A percentile compares a stretch with the other conserved stretches of the same genome.
Conservation (phyloP, 2,329 filamentous ascomycete genomes). For the Calonectria crousiana region DNA sequence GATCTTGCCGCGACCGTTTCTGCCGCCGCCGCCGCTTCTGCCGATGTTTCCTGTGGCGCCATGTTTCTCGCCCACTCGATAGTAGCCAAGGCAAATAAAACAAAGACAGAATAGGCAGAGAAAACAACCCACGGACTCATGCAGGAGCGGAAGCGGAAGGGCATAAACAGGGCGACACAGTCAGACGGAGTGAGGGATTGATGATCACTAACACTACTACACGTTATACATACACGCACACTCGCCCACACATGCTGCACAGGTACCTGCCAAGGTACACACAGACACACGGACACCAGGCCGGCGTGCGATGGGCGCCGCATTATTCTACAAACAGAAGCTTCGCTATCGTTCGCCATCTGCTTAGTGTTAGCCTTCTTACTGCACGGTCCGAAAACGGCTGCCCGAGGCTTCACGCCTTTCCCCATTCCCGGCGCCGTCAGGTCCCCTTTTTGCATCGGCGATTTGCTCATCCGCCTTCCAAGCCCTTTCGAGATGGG, state of each 20-base stretch:
- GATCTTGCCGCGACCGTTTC: constrained; percentile 18
- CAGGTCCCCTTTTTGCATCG: constrained; percentile 4
- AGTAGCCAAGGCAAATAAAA: not conserved
- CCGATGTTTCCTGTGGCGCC: not conserved
- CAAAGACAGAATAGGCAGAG: not conserved
- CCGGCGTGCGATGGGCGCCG: not conserved
- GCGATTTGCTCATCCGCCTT: constrained; percentile 6
- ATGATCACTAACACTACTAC: not conserved
- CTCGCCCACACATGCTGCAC: not conserved
- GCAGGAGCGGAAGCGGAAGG: not conserved
- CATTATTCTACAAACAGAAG: constrained; percentile 1
- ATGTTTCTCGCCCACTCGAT: not conserved
- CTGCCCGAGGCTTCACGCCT: constrained; percentile 6
- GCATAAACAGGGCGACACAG: not conserved
- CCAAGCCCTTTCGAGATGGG: constrained; percentile 3
- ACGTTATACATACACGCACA: not conserved
- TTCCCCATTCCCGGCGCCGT: constrained; percentile 6
- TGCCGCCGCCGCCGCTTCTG: constrained; percentile 12
- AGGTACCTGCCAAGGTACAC: not conserved
- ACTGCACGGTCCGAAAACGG: constrained; percentile 21
- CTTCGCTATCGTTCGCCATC: not conserved
- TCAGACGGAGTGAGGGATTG: constrained; percentile 4
- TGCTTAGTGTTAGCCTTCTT: not conserved
- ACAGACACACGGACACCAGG: not conserved
- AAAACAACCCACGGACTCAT: constrained; percentile 10